These are phyloP conservation scores for Scheffersomyces spartinae DNA, from an alignment of 805 yeast species.

Conservation along the genomic window DNA sequence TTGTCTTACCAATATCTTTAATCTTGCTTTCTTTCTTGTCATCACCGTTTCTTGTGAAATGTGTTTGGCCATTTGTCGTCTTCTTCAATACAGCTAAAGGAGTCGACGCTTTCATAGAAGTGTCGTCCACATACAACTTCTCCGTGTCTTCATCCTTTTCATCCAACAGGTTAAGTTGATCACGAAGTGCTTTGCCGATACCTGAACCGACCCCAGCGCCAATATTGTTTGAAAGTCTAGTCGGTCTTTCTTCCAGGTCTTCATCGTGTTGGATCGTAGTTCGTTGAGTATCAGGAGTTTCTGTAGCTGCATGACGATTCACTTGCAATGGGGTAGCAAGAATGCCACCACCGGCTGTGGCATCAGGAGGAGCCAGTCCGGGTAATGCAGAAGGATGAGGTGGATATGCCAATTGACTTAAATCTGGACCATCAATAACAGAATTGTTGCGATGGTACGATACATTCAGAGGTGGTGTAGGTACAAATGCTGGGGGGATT, in stretches of 20 bases:
- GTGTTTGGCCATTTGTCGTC: no score
- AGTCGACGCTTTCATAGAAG: background rate
- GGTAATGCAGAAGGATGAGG: no score
- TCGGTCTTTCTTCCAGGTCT: conserved; percentile 18
- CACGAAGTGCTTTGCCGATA: no score
- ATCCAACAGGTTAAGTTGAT: background rate
- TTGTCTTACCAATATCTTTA: no score
- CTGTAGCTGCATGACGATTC: conserved; percentile 10
- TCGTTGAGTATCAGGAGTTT: conserved; percentile 35
- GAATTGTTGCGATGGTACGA: background rate
- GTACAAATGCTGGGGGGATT: no score
- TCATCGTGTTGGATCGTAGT: conserved; percentile 40
- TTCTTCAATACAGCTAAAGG: no score
- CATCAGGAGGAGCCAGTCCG: no score
- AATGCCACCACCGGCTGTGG: background rate
- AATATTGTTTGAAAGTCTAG: background rate
- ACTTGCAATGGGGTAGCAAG: background rate
- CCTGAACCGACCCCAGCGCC: no score
- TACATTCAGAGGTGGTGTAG: conserved; percentile 3
- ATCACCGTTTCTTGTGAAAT: no score
- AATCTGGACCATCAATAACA: background rate
- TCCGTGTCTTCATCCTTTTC: conserved; percentile 3
- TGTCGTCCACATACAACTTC: conserved; percentile 2
- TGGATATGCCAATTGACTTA: conserved; percentile 18
- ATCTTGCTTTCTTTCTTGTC: no score